A percentile compares a stretch with the other conserved stretches of the same genome.
Conservation (phyloP, 2,329 filamentous ascomycete species). For the Verticillium tricorpus region DNA sequence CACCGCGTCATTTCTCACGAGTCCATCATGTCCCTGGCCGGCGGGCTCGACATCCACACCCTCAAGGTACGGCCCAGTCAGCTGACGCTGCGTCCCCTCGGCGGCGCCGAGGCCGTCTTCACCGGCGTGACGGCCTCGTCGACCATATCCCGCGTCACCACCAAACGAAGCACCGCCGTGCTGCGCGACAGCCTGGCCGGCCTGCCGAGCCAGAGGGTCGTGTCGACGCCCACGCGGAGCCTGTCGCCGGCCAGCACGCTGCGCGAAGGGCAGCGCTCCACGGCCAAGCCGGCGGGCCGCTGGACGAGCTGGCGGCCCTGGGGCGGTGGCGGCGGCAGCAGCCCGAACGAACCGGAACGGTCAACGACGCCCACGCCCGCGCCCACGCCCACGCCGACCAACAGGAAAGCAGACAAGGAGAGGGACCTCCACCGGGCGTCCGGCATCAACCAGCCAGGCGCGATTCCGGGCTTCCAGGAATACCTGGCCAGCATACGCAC, state of each 20-base stretch:
- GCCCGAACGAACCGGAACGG: constrained; percentile 4
- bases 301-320: constrained; percentile 47
- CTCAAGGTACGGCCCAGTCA: constrained; percentile 72
- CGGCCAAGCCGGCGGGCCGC: constrained; percentile 34
- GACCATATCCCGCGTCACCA: constrained; percentile 43
- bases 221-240: constrained; percentile 22
- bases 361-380: constrained; percentile 5
- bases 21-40: constrained; percentile 80
- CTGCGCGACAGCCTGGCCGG: constrained; percentile 52
- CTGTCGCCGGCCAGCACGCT: constrained; percentile 22
- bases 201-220: constrained; percentile 26
- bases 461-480: constrained; percentile 66
- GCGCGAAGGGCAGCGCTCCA: constrained; percentile 13
- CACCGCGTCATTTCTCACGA: constrained; percentile 75
- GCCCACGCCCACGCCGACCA: constrained; percentile 14
- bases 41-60: constrained; percentile 87
- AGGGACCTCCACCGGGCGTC: constrained; percentile 47
- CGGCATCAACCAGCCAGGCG: constrained; percentile 75
- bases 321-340: constrained; percentile 22
- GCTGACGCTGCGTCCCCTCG: constrained; percentile 54
- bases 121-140: constrained; percentile 57
- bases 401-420: constrained; percentile 24
- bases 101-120: constrained; percentile 50
- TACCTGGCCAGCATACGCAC: constrained; percentile 47
- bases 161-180: constrained; percentile 47